Conservation (phyloP, 1,284 basidiomycete species). For the Cutaneotrichosporon arboriforme region DNA sequence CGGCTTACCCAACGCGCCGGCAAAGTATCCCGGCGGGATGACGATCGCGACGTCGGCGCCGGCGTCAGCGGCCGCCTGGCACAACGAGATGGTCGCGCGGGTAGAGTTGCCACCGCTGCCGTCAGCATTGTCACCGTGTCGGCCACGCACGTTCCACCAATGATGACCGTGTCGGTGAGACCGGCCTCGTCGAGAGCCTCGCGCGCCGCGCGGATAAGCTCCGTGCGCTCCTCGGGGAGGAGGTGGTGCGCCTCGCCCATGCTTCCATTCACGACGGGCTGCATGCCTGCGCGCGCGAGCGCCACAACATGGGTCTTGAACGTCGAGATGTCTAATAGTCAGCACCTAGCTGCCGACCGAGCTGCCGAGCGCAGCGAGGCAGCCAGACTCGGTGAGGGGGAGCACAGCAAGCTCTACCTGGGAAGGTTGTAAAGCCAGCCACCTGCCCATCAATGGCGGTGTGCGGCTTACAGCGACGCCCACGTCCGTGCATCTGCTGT, state of each 20-base stretch:
- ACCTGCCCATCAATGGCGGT: too few species aligned
- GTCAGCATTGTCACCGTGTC: neutral
- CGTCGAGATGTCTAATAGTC: conserved; percentile 59
- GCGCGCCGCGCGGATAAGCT: conserved; percentile 65
- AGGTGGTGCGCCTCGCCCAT: conserved; percentile 65
- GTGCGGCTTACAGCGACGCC: too few species aligned
- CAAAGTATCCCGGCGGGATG: conserved; percentile 77
- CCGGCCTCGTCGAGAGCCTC: conserved; percentile 64
- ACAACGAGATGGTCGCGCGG: conserved; percentile 68
- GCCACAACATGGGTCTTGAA: conserved; percentile 69
- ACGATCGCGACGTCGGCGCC: conserved; percentile 81
- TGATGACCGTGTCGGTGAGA: conserved; percentile 60
- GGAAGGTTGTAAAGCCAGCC: too few species aligned
- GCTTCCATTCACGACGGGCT: conserved; percentile 66
- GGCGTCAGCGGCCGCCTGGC: conserved; percentile 65
- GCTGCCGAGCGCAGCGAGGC: too few species aligned
- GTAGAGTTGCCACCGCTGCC: conserved; percentile 65
- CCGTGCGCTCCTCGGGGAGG: conserved; percentile 63
- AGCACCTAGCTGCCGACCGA: neutral
- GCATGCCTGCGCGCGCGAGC: conserved; percentile 66
- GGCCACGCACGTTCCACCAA: conserved; percentile 61
- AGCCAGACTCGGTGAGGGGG: too few species aligned
- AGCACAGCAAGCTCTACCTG: too few species aligned
- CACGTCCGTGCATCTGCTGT: too few species aligned
- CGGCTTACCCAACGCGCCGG: conserved; percentile 60